Evolutionary conservation across 2,329 filamentous ascomycete species (phyloP), one percentile per base, ranked within the genome.

Genomic region (Trichophyton schoenleinii): DNA sequence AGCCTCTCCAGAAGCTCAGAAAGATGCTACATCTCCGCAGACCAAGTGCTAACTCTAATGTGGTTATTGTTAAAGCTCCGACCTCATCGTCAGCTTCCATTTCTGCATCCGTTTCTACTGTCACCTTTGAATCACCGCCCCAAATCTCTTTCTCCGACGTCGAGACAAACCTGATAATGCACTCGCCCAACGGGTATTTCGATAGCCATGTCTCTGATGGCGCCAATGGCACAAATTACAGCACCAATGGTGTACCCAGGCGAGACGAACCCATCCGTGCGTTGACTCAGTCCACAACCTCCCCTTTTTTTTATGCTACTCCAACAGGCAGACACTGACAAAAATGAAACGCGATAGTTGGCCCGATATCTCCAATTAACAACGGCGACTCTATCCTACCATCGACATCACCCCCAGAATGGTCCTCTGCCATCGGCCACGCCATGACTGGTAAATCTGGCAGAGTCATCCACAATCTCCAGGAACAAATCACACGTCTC

Each of bases 381-480:
- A 52, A 52, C 20, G 46, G 46, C 11, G 46, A 36, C 11, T 31
- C 49, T 7, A 28, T 25, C 13, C 38, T 36, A 18, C 22, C 13
- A 7, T 25, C 57, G 15, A 46, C 57, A 28, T 46, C 69, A 25
- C 59, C 65, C 20, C 63, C 70, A n/a, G 74, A 77, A 69, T 80
- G 78, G 78, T 79, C 76, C 9, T 75, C 77, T 1, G 78, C 78
- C 1, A 76, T 80, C 31, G 78, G 78, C 11, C 77, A 79, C 63
- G 78, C 78, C 41, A 74, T 75, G 25, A 77, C 75, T 6, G 78
- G 78, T 44, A 80, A 80, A 67, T 79, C 78, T 2, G 77, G 78
- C 31, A 74, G 78, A 41, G 78, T 80, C 20, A 80, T 80, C 60
- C 77, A 80, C 63, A 76, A 77, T 61, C 68, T 80, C 38, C 77